phyloP scores from a whole-genome alignment of 257 asterid genomes.

The Handroanthus guayacan region DNA sequence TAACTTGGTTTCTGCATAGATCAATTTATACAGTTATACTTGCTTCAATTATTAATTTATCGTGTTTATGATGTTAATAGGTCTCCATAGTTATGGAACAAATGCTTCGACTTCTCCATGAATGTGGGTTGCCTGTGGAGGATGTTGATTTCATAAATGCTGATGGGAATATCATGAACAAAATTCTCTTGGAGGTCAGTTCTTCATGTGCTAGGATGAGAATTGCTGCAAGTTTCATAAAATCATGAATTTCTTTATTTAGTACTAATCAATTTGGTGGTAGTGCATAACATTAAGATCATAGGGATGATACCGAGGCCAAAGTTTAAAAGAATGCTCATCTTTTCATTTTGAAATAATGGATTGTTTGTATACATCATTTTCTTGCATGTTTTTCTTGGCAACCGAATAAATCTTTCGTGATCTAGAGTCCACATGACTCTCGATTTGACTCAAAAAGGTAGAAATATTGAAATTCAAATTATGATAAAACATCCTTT shows the following conservation, averaged over 20 bases:
- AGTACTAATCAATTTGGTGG: neutral
- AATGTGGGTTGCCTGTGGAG: conserved; percentile 80
- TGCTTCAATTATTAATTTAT: neutral
- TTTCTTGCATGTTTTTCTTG: neutral
- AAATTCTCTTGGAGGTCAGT: conserved; percentile 83
- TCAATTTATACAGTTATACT: neutral
- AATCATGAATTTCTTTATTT: neutral
- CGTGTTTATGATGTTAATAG: conserved; percentile 45
- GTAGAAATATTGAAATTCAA: neutral
- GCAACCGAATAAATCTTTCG: neutral
- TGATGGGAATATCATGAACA: conserved; percentile 89
- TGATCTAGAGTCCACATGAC: neutral
- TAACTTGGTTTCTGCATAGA: neutral
- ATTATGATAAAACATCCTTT: neutral
- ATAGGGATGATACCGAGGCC: neutral
- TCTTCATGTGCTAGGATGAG: conserved; percentile 22
- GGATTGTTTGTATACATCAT: neutral
- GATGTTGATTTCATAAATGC: conserved; percentile 95
- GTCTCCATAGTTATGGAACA: conserved; percentile 93
- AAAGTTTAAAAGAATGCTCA: neutral
- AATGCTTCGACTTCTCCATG: conserved; percentile 91
- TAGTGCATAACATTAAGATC: neutral
- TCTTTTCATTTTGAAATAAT: neutral
- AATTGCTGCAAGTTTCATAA: conserved; percentile 1
- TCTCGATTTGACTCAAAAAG: neutral